Evolutionary conservation across 805 yeast species (phyloP), one percentile per base, ranked within the genome.

Genomic region (Starmerella potacharoeniae): DNA sequence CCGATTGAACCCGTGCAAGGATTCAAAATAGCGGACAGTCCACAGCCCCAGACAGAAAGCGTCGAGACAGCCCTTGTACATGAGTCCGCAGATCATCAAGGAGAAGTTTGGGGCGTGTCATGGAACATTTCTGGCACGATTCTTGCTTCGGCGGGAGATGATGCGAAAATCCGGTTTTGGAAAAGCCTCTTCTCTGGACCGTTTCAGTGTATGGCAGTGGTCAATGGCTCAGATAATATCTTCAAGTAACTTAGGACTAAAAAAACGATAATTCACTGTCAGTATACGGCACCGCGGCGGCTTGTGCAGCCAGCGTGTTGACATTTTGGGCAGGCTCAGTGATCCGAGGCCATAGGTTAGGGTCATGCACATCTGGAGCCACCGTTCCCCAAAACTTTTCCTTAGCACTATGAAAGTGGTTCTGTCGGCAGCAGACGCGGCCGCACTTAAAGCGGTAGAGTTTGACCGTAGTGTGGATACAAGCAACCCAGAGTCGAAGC

Each of bases 81-180:
- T 48, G 80, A 80, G 61, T 80, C 85, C 59, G 81, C 76, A 57
- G 93, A 85, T 66, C 95, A 87, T 66, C 77, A 80, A 57, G 83
- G 85, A 54, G 95, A 93, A 69, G 96, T 93, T 0, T 93, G 99
- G 98, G 78, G 90, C 41, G 97, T 93, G 1, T 78, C 86, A 31
- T 93, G 98, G 97, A 93, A 93, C 67, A 69, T 83, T 46, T 87
- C 97, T 0, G 97, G 97, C 5, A 87, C 97, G 0, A 82, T 93
- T 5, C 71, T 93, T 58, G 85, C 96, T 61, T 83, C 93, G 48
- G 88, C 97, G 6, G 97, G 98, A 17, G 97, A 90, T 66, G 97
- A 93, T 66, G 97, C 97, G 3, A 82, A 83, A 60, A 83, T 91
- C 6, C 74, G 96, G 62, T 75, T 93, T 60, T 93, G 97, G 95